Base-by-base conservation (phyloP, 2,329 filamentous ascomycete species). In the Aureobasidium sp. region DNA sequence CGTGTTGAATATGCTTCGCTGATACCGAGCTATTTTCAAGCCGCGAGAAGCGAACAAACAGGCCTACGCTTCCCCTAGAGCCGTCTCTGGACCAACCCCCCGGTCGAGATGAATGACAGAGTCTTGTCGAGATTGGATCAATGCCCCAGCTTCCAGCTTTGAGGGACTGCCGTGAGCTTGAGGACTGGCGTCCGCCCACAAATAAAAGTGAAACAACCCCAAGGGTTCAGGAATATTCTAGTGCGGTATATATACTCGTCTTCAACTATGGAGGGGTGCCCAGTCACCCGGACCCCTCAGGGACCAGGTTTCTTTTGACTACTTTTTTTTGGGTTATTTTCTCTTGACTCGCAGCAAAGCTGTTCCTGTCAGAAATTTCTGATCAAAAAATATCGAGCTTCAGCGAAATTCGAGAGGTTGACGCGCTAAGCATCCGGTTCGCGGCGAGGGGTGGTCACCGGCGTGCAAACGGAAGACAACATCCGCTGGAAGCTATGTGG, bases 401-500 rank as follows among this genome's bases (percentile, higher is more conserved):
- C 12, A n/a, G 6, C 17, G 45, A 49, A n/a, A 22, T 25, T 39
- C 45, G 21, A 38, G 30, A 29, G 25, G 27, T 21, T 17, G 25
- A 51, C 27, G 27, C 47, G 47, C 47, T 51, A 51, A 51, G 19
- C 35, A 41, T 41, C 48, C 48, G 48, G 37, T 40, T 51, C 29
- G 37, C 48, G 48, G 48, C 48, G 48, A 51, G 48, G 48, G 48
- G 25, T 30, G 32, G 6, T 12, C 32, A 39, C 45, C 45, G 45
- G 45, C 30, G 45, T 38, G 34, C 45, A 38, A 38, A 38, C 47
- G 48, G 48, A 51, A 34, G 48, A 39, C 11, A 51, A 19, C 35
- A 51, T 51, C 48, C 48, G 48, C 35, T 41, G 37, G 37, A 27
- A 40, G 48, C 48, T 39, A 51, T 17, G 45, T 49, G 45, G 45